Base-by-base conservation (phyloP, 192 early-diverging fungal genomes). In the Dissophora ornata region DNA sequence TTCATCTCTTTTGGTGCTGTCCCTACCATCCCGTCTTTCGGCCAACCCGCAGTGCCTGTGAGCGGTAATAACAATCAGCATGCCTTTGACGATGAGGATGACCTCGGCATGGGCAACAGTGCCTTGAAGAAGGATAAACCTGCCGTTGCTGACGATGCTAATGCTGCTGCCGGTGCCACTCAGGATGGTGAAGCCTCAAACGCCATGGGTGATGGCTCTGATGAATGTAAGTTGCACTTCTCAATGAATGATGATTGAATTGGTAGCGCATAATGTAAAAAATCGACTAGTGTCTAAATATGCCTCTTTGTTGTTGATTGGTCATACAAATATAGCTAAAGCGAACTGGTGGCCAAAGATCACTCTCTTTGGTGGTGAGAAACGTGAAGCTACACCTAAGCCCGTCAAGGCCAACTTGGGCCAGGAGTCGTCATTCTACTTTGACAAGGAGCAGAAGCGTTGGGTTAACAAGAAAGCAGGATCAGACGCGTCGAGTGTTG, bases 341-440 rank as follows among this genome's bases (percentile, higher is more conserved):
- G 58, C 54, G 5, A 45, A 49, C 29, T 73, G 63, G 71, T 77
- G 71, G 71, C 57, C 62, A 7, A 77, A 77, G 63, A 62, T 70
- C 19, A 22, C 30, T 6, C 47, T 77, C 13, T 67, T 77, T 55
- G 71, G 62, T n/a, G 69, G 69, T 18, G 71, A 77, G 42, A 77
- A 77, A 51, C 62, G 69, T 19, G 67, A 55, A 47, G 49, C 33
- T 0, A 77, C 71, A 18, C 71, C 68, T 24, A 80, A 81, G 50
- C 81, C 88, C 3, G 81, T 86, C 47, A 91, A 92, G 69, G 97
- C 95, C 2, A 94, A 99, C 71, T 66, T 97, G 52, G 95, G 95
- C 10, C 90, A 95, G 61, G 89, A 92, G 49, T 93, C 81, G 33
- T 80, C 89, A 4, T 94, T 96, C 73, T 92, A 90, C 65, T 99